Evolutionary conservation across 768 basidiomycete genomes (phyloP).

Genomic region (Boletellus sp.): DNA sequence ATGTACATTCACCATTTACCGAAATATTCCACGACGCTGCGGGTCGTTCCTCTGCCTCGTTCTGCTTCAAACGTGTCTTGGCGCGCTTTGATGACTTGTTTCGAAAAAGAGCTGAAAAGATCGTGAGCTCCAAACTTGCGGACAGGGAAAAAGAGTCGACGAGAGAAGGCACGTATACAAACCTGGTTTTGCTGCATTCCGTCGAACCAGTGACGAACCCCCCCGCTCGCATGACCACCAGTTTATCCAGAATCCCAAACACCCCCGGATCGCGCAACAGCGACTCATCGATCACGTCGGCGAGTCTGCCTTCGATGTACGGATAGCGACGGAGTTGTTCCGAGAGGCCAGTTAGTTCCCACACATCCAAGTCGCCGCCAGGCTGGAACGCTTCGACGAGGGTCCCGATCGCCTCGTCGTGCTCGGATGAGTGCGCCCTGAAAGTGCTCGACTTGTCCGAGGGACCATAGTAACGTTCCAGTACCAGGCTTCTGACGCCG

Average conservation of each 20-base stretch:
- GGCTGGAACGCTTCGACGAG: slow-evolving; percentile 42
- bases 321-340: slow-evolving; percentile 31
- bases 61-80: slow-evolving; percentile 18
- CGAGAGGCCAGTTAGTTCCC: slow-evolving; percentile 43
- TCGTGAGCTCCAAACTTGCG: not conserved
- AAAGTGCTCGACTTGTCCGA: slow-evolving; percentile 45
- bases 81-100: slow-evolving; percentile 47
- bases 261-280: slow-evolving; percentile 48
- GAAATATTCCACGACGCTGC: slow-evolving; percentile 45
- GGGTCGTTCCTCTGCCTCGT: slow-evolving; percentile 15
- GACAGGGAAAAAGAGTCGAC: not conserved
- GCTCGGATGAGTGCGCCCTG: slow-evolving; percentile 37
- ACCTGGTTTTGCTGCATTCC: slow-evolving; percentile 49
- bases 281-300: slow-evolving; percentile 18
- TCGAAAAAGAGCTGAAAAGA: slow-evolving; percentile 46
- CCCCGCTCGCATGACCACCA: slow-evolving; percentile 45
- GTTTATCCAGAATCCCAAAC: slow-evolving; percentile 54
- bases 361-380: slow-evolving; percentile 37
- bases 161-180: slow-evolving; percentile 1
- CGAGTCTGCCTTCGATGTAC: slow-evolving; percentile 19
- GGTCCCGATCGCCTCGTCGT: slow-evolving; percentile 44
- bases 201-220: slow-evolving; percentile 49
- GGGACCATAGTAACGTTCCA: not conserved
- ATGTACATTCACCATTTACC: slow-evolving; percentile 25
- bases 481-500: no score